Evolutionary conservation across 345 rosid genomes (phyloP).

Genomic region (Dipteronia dyeriana): DNA sequence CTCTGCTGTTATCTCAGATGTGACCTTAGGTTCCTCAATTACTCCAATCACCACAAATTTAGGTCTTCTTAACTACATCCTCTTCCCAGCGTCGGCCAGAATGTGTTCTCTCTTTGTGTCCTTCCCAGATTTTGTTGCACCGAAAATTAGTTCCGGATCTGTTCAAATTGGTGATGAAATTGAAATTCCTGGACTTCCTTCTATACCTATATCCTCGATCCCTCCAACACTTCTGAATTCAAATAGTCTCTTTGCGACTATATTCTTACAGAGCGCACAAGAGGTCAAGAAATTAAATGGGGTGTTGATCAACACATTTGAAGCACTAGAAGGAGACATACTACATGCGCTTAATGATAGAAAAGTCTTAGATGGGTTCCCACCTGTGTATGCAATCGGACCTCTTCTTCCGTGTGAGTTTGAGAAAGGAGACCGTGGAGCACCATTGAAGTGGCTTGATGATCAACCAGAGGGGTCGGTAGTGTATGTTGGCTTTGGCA

Average conservation of each 20-base stretch:
- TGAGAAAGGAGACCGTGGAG: constrained; percentile 4
- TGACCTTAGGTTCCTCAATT: constrained; percentile 20
- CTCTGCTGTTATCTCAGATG: constrained; percentile 36
- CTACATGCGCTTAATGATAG: constrained; percentile 24
- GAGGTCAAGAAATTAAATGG: constrained; percentile 26
- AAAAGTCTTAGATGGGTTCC: constrained; percentile 21
- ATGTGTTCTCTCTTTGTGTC: constrained; percentile 26
- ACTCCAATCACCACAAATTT: constrained; percentile 24
- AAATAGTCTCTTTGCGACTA: constrained; percentile 15
- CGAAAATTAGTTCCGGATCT: constrained; percentile 12
- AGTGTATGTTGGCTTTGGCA: constrained; percentile 49
- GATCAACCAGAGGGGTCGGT: constrained; percentile 38
- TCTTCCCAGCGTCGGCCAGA: constrained; percentile 32
- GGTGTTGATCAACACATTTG: constrained; percentile 41
- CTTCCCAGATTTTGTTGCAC: neutral
- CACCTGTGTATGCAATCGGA: constrained; percentile 33
- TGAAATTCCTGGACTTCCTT: constrained; percentile 33
- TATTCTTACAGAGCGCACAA: constrained; percentile 6
- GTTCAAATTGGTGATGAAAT: constrained; percentile 16
- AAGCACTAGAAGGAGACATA: constrained; percentile 31
- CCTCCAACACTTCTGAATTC: constrained; percentile 32
- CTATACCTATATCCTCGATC: constrained; percentile 31
- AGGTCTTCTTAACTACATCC: constrained; percentile 29
- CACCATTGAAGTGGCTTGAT: constrained; percentile 37
- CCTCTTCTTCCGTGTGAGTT: constrained; percentile 34